These are phyloP conservation scores for Lactifluus piperatus DNA, from an alignment of 768 basidiomycete genomes.

Conservation along the genomic window DNA sequence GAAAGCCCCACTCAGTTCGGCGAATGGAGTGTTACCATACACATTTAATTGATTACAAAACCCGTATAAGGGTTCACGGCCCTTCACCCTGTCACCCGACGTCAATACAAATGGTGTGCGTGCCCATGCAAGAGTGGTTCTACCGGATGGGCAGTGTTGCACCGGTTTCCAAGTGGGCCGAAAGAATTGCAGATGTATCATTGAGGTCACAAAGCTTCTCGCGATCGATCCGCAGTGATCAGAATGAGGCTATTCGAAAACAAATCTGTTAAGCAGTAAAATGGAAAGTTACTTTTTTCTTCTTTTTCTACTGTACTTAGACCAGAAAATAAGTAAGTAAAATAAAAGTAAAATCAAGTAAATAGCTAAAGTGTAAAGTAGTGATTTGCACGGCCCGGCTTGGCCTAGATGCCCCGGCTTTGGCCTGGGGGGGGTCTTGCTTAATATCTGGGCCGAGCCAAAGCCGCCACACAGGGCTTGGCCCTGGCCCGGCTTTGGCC, in stretches of 20 bases:
- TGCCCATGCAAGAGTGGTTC: not conserved
- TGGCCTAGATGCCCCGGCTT: too few relatives aligned
- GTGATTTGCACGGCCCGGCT: too few relatives aligned
- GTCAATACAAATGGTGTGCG: not conserved
- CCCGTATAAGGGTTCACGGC: slow-evolving; percentile 32
- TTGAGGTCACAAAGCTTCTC: slow-evolving; percentile 24
- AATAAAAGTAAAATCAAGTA: too few relatives aligned
- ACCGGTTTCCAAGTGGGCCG: slow-evolving; percentile 31
- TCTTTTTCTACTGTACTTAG: too few relatives aligned
- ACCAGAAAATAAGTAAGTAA: too few relatives aligned
- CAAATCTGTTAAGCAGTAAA: too few relatives aligned
- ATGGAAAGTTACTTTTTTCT: too few relatives aligned
- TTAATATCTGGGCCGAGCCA: too few relatives aligned
- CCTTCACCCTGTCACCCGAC: slow-evolving; percentile 28
- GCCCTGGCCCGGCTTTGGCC: too few relatives aligned
- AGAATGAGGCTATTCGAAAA: not conserved
- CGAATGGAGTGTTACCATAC: slow-evolving; percentile 45
- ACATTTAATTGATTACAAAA: slow-evolving; percentile 43
- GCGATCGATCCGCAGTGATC: not conserved
- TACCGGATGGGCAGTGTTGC: slow-evolving; percentile 29
- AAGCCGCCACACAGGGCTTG: too few relatives aligned
- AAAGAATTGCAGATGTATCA: slow-evolving; percentile 30
- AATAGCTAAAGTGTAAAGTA: too few relatives aligned
- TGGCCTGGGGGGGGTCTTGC: too few relatives aligned
- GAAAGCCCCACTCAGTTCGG: slow-evolving; percentile 46